Evolutionary conservation across 2,329 filamentous ascomycete genomes (phyloP), one percentile per base, ranked within the genome.

Genomic region (Aureobasidium melanogenum): DNA sequence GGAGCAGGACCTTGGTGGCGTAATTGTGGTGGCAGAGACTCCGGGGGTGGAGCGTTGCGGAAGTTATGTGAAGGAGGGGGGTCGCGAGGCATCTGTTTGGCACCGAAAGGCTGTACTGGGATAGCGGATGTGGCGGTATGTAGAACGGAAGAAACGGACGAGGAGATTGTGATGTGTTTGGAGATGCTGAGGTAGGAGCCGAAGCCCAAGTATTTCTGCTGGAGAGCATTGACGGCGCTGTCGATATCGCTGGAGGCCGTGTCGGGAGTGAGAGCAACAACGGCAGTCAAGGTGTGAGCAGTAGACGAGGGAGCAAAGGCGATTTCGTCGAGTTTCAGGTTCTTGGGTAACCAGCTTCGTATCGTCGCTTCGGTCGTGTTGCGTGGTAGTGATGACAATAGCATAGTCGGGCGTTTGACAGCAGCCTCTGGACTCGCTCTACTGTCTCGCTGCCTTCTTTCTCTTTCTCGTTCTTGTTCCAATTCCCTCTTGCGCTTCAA

Each of bases 171-270:
- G 19, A 65, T 57, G 58, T 62, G 89, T 10, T 91, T 82, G 63
- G 92, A 89, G 47, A 96, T 80, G 7, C 84, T 87, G 2, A 97
- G 79, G 72, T 92, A 88, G 75, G 88, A 91, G 5, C 92, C 92
- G 71, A 85, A 91, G 17, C 92, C 92, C 17, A 96, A 77, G 71
- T 97, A 96, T 66, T 82, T 85, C 65, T 94, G 91, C 70, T 95
- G 89, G 34, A 96, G 76, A 3, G 83, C 76, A 69, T 86, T 93
- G 57, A 96, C 89, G 0, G 87, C 83, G 4, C 84, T 81, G 69
- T 97, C 91, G 59, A 97, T 92, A 61, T 95, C 89, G 26, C 86
- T 88, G 0, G 88, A 88, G 0, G 91, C 84, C 0, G 91, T 94
- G 65, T 94, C 89, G 62, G 88, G 85, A 1, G 88, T 85, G 32